phyloP scores from a whole-genome alignment of 2,329 filamentous ascomycete species.

The Immersiporthe knoxdaviesiana region DNA sequence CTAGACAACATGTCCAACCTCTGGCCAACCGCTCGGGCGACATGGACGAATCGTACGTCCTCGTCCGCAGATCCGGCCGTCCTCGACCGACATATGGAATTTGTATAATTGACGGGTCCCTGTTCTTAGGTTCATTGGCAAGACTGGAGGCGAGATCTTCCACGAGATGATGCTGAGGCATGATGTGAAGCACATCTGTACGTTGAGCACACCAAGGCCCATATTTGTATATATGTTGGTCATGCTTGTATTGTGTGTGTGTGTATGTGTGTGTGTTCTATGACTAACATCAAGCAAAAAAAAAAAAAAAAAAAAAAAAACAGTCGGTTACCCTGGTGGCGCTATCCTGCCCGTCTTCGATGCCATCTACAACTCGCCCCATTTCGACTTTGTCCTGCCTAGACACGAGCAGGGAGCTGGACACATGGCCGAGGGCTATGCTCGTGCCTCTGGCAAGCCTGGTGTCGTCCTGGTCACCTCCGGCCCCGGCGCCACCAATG shows the following conservation, averaged over 20 bases:
- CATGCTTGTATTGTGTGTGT: background rate
- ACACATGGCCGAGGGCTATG: constrained; percentile 98
- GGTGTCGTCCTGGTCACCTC: constrained; percentile 97
- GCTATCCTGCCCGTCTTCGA: constrained; percentile 98
- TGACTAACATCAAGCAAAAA: constrained; percentile 33
- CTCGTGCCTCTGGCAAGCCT: constrained; percentile 87
- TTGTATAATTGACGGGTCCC: constrained; percentile 28
- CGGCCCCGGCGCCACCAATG: constrained; percentile 93
- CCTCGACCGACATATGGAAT: constrained; percentile 24
- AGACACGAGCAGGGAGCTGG: constrained; percentile 97
- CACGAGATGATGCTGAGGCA: constrained; percentile 99
- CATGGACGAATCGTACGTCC: constrained; percentile 79
- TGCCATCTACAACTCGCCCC: constrained; percentile 96
- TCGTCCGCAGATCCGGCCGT: constrained; percentile 1
- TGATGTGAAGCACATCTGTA: constrained; percentile 91
- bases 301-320: too few relatives aligned
- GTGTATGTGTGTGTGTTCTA: too few relatives aligned
- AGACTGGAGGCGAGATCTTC: constrained; percentile 95
- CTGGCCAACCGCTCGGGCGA: constrained; percentile 65
- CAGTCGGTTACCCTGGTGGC: constrained; percentile 88
- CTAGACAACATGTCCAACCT: constrained; percentile 70
- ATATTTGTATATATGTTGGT: constrained; percentile 10
- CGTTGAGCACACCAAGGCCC: constrained; percentile 43
- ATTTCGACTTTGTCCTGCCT: constrained; percentile 95
- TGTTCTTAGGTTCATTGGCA: constrained; percentile 78